Evolutionary conservation across 257 asterid genomes (phyloP).

Genomic region (Capsicum pubescens): DNA sequence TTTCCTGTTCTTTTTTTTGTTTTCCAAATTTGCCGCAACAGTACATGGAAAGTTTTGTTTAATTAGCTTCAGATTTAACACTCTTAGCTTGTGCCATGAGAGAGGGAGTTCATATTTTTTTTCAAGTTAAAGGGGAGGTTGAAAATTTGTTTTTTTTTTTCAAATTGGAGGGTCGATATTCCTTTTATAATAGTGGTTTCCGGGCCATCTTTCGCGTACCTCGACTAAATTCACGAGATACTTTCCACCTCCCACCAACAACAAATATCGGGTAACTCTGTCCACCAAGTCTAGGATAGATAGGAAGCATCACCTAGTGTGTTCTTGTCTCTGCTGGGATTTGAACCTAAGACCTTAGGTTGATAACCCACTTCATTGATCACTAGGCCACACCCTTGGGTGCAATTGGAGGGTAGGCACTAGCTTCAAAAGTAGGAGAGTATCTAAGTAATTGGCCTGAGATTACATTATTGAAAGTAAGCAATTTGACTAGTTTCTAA

Average conservation of each 20-base stretch:
- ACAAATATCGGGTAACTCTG: too few relatives aligned
- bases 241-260: too few relatives aligned
- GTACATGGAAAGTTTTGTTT: neutral
- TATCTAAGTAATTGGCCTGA: neutral
- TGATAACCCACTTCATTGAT: too few relatives aligned
- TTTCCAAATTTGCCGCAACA: neutral
- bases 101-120: neutral
- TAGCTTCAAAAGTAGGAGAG: neutral
- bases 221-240: too few relatives aligned
- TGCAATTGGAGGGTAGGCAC: neutral
- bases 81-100: neutral
- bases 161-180: neutral
- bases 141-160: neutral
- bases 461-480: neutral
- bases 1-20: neutral
- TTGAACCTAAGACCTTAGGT: too few relatives aligned
- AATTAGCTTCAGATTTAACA: neutral
- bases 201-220: too few relatives aligned
- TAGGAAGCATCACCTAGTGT: too few relatives aligned
- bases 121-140: neutral
- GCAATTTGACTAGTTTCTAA: neutral
- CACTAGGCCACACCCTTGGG: too few relatives aligned
- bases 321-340: too few relatives aligned
- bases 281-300: too few relatives aligned
- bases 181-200: too few relatives aligned